phyloP scores from a whole-genome alignment of 73 alveolate species.

The Paramecium sonneborni region DNA sequence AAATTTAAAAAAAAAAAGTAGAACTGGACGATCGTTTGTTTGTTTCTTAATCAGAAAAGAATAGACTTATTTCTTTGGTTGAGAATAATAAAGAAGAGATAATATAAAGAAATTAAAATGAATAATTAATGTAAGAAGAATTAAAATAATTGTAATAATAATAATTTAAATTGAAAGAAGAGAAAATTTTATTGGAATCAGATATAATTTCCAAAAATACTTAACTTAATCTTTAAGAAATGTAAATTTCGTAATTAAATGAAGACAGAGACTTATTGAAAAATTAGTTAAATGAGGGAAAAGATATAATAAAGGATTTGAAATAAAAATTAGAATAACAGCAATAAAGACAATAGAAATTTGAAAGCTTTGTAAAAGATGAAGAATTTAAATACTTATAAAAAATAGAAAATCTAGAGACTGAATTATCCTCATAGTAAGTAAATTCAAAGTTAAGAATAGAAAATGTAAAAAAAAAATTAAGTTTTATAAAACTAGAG shows the following conservation, averaged over 20 bases:
- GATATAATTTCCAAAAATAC: background rate
- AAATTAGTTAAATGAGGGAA: background rate
- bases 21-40: background rate
- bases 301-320: background rate
- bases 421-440: background rate
- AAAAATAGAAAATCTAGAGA: constrained; percentile 15
- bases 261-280: background rate
- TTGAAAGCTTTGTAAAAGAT: background rate
- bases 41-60: background rate
- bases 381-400: background rate
- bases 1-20: background rate
- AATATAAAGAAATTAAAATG: background rate
- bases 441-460: background rate
- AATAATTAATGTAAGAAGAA: background rate
- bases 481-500: background rate
- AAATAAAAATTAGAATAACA: background rate
- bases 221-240: background rate
- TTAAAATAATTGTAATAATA: background rate
- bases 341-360: background rate
- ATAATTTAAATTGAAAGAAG: background rate
- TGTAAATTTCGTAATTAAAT: background rate
- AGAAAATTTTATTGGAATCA: background rate
- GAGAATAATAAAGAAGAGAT: background rate
- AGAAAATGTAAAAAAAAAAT: background rate
- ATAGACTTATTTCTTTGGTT: background rate